These are phyloP conservation scores for Colletotrichum cordylinicola DNA, from an alignment of 2,329 filamentous ascomycete species.

Conservation along the genomic window DNA sequence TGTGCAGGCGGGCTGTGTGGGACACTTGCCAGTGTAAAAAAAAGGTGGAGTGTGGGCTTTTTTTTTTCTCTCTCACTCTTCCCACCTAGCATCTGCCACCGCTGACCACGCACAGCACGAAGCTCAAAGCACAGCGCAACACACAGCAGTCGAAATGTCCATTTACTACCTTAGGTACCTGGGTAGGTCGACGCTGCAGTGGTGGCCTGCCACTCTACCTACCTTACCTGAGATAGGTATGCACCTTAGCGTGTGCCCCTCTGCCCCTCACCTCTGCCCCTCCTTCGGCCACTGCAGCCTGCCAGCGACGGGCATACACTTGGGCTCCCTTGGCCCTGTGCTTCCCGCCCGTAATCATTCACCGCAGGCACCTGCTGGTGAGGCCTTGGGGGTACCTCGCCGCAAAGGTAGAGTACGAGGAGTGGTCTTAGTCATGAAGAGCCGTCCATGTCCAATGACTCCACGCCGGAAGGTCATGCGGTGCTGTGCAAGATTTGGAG, in stretches of 20 bases:
- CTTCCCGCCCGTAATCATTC: neutral
- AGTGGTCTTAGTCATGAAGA: neutral
- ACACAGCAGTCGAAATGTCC: neutral
- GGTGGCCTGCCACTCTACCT: neutral
- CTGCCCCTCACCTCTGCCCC: neutral
- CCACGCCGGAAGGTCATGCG: neutral
- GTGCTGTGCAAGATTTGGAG: neutral
- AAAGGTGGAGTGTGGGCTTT: conserved; percentile 7
- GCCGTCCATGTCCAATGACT: neutral
- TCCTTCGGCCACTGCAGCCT: neutral
- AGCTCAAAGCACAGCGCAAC: neutral
- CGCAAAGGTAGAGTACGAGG: neutral
- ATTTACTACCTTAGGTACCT: neutral
- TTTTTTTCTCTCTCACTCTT: neutral
- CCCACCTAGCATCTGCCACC: neutral
- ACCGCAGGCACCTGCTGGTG: neutral
- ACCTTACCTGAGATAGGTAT: neutral
- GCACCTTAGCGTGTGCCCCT: neutral
- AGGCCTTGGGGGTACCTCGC: neutral
- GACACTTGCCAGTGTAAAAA: conserved; percentile 11
- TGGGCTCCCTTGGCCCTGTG: neutral
- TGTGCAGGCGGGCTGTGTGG: neutral
- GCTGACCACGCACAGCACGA: neutral
- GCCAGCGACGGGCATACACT: neutral
- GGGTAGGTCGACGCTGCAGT: neutral